These are phyloP conservation scores for Capillidium heterosporum DNA, from an alignment of 371 early-diverging fungal genomes.

Conservation along the genomic window DNA sequence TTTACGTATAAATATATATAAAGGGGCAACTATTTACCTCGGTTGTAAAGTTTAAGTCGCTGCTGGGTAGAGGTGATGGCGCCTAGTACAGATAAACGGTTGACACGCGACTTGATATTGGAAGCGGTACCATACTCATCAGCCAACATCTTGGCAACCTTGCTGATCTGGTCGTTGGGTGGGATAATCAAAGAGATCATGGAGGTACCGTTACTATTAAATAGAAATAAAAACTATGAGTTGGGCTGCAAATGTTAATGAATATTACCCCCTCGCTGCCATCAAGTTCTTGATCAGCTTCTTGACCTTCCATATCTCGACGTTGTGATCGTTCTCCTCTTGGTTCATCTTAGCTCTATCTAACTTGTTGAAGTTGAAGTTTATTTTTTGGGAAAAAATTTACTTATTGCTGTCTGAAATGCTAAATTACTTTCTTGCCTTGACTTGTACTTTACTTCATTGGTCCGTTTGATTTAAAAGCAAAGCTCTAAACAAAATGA, in stretches of 20 bases:
- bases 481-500: too few species aligned
- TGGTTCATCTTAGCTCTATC: background rate
- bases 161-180: slow-evolving; percentile 91
- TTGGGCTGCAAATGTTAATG: background rate
- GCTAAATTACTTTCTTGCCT: too few species aligned
- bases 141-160: slow-evolving; percentile 86
- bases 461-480: too few species aligned
- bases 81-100: slow-evolving; percentile 91
- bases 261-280: slow-evolving; percentile 78
- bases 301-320: slow-evolving; percentile 95
- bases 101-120: slow-evolving; percentile 99
- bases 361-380: too few species aligned
- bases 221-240: background rate
- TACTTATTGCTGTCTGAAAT: too few species aligned
- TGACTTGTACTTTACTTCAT: too few species aligned
- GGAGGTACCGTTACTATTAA: slow-evolving; percentile 91
- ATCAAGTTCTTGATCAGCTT: slow-evolving; percentile 91
- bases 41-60: slow-evolving; percentile 89
- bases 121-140: slow-evolving; percentile 99
- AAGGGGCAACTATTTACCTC: slow-evolving; percentile 19
- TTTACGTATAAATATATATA: background rate
- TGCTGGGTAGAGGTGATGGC: slow-evolving; percentile 99
- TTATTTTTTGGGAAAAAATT: too few species aligned
- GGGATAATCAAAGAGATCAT: slow-evolving; percentile 98
- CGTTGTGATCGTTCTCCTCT: slow-evolving; percentile 42